phyloP scores from a whole-genome alignment of 2,329 filamentous ascomycete genomes.

The Colletotrichum sp. region DNA sequence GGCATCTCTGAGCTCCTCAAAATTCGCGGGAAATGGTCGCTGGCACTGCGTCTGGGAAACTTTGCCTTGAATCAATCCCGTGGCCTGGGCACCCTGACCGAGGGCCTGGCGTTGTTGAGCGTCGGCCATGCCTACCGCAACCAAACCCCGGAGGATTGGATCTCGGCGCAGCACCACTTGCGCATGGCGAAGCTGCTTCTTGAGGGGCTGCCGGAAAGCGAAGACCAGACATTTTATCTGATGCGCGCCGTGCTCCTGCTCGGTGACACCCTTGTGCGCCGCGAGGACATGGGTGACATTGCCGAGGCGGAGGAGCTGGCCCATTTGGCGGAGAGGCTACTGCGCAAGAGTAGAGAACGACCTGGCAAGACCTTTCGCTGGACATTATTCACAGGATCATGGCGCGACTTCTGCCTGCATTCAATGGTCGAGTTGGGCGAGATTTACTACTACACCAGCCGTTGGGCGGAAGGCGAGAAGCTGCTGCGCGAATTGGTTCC shows the following conservation, averaged over 20 bases:
- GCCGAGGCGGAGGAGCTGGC: conserved; percentile 17
- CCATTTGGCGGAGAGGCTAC: conserved; percentile 13
- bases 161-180: conserved; percentile 15
- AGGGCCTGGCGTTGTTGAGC: conserved; percentile 20
- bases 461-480: conserved; percentile 23
- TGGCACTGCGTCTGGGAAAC: conserved; percentile 6
- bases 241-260: conserved; percentile 23
- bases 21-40: conserved; percentile 18
- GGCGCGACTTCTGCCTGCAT: conserved; percentile 23
- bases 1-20: conserved; percentile 19
- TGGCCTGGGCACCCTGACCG: conserved; percentile 12
- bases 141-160: conserved; percentile 20
- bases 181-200: conserved; percentile 18
- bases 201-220: conserved; percentile 7
- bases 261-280: conserved; percentile 23
- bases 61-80: conserved; percentile 10
- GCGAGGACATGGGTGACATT: conserved; percentile 20
- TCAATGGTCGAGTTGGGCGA: conserved; percentile 26
- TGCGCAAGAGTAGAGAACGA: conserved; percentile 2
- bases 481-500: conserved; percentile 22
- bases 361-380: conserved; percentile 13
- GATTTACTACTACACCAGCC: conserved; percentile 26
- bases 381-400: conserved; percentile 17
- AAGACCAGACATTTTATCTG: conserved; percentile 21
- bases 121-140: conserved; percentile 22